Base-by-base conservation (phyloP, 192 early-diverging fungal species). In the Rhizophagus sp. region DNA sequence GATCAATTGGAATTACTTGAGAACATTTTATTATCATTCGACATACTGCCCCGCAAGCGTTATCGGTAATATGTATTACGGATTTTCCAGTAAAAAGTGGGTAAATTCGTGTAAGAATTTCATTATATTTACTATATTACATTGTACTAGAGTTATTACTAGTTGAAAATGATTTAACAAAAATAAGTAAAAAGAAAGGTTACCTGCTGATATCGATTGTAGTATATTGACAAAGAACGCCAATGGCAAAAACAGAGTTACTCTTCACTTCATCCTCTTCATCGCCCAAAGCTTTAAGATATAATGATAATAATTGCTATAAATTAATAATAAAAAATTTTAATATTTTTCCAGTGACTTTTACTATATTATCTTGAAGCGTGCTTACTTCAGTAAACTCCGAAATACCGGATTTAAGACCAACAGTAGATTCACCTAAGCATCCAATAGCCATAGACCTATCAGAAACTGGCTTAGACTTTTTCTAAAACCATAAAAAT, bases 381-480 rank as follows among this genome's bases (percentile, higher is more conserved):
- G 25, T 69, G 76, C 82, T 80, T 87, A 89, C 88, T 75, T 94
- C 91, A 62, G 89, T 88, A 24, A 88, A 84, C 36, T 88, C 86
- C 9, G 91, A 89, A 15, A 89, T 76, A 8, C 89, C 90, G n/a
- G 76, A 76, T 71, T 91, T 88, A 52, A 95, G 80, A 34, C 93
- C 92, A 62, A 82, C 78, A n/a, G 88, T 87, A 63, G 91, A 89
- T 87, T 97, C 96, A 30, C 94, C 94, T 68, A 97, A 82, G 71
- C 93, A 95, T 12, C 96, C 96, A 62, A 96, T 90, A 10, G 95
- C 94, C 95, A 97, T 96, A 57, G 93, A 94, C 50, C 96, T 93
- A 82, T 97, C 96, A 68, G 90, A 88, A 30, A 87, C 84, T 4
- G 91, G 88, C 77, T 90, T 88, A 24, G 88, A 79, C 50, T 89